Base-by-base conservation (phyloP, 805 yeast species). In the Zygoascus ofunaensis region DNA sequence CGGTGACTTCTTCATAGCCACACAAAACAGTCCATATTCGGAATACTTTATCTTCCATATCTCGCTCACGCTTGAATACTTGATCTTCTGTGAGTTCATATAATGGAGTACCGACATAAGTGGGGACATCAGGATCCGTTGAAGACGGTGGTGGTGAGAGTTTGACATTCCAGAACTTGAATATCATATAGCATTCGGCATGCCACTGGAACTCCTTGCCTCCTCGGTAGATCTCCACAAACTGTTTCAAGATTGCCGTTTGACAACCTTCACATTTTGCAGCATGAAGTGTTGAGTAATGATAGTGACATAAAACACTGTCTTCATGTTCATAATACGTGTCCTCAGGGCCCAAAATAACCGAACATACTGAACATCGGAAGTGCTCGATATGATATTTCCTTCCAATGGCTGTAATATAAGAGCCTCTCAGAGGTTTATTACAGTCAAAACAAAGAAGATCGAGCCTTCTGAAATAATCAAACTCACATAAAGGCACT, bases 141-240 rank as follows among this genome's bases (percentile, higher is more conserved):
- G 44, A 47, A 14, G 23, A 22, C 14, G 52, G 51, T 3, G 46
- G 54, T 15, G 55, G 52, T 22, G 82, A 73, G 19, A 92, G 69
- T 46, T 80, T 74, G 18, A 89, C 94, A 59, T 87, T 87, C 98
- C 98, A 92, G 57, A 87, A 89, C 62, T 89, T 89, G 68, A 84
- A 89, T 39, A 92, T 94, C 87, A 94, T 94, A 60, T 87, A 92
- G 68, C 99, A 92, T 61, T 94, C 97, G 1, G 97, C 97, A 64
- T 92, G 99, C 99, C 99, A 92, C 60, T 87, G 94, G 61, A 89
- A 95, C 47, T 84, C 82, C 53, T 81, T 74, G 19, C 96, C 96
- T 41, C 96, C 95, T 53, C 92, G 73, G 49, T 79, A 85, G 37
- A 90, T 78, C 62, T 90, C 96, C 32, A 90, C 95, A 62, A 87